Evolutionary conservation across 225 moss, liverwort and hornwort species (phyloP), one percentile per base, ranked within the genome.

Genomic region (Antitrichia curtipendula): DNA sequence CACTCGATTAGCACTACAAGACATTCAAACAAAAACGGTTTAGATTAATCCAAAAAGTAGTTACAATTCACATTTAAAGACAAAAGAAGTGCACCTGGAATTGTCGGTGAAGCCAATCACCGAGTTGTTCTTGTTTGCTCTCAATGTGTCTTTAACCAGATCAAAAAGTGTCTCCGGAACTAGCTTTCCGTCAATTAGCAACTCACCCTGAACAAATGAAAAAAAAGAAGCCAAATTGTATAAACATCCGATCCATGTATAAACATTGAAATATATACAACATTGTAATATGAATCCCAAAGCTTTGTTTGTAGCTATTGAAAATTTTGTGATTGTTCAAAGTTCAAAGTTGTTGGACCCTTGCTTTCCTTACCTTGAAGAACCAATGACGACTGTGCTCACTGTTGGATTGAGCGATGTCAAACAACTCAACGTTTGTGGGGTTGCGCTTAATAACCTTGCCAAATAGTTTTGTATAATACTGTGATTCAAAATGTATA

Each of bases 371-470:
- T 95, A 98, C 98, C 84, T 97, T 97, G 90, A 98, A 97, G 83
- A 98, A 98, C 97, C 97, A 98, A 89, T 98, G 97, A 78, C 97
- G 93, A 91, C 96, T 98, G 85, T 98, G 97, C 88, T 98, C 98
- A 90, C 97, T 98, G 85, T 98, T 98, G 45, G 96, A 98, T 88
- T 98, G 97, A 68, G 97, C 97, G 82, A 97, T 97, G 83, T 98
- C 98, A 91, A 98, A 98, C 62, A 98, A 91, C 85, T 97, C 97
- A 76, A 96, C 96, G 89, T 96, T 97, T 49, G 98, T 97, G 21
- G 97, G 98, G 86, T 97, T 96, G 75, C 97, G 94, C 91, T 95
- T 95, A 82, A 96, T 95, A 50, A 96, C 98, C 66, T 90, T 80
- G 53, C 88, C 87, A 81, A 97, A 98, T 29, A 98, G 95, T 58